Evolutionary conservation across 352 stramenopile genomes (phyloP), one percentile per base, ranked within the genome.

Genomic region (Globisporangium uncinulatum): DNA sequence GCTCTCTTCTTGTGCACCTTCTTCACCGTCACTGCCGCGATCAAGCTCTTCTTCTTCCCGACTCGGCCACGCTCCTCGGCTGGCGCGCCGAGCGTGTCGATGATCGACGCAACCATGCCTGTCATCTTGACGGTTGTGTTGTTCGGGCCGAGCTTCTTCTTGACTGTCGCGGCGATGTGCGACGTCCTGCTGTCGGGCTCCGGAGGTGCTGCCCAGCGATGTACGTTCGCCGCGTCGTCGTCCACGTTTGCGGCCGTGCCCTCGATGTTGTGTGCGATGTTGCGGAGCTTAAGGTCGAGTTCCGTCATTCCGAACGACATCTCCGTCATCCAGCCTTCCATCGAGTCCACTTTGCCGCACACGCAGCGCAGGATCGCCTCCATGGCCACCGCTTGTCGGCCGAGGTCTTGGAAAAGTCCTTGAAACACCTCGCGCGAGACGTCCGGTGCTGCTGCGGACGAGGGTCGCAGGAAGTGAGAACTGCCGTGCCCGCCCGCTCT

Each of bases 211-310:
- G 65, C 61, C 79, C 79, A 89, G 4, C 76, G 79, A 36, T 68
- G 72, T 19, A 61, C 64, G 9, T 65, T 67, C 20, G 62, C 52
- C 2, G 57, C 56, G 57, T 77, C 61, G 29, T 74, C 69, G 19
- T 89, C 81, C n/a, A 86, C 79, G 31, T 83, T 82, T 6, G 76
- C 74, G 4, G 74, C 65, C 13, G 75, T 86, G n/a, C 81, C 81
- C 51, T 92, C 81, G 37, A 89, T 92, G 57, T 89, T 92, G 58
- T 92, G 81, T 9, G 81, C 81, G 29, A 92, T 92, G 41, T 87
- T 92, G 21, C 79, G 69, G 37, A 92, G 64, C 56, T 89, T 82
- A 19, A 81, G 65, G 63, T 92, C 81, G 24, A 92, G 58, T 54
- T 92, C 81, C 2, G 73, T 84, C 73, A 92, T 87, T 2, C 81